Conservation (phyloP, 306 rosid genomes). For the Pyrus pyrifolia region DNA sequence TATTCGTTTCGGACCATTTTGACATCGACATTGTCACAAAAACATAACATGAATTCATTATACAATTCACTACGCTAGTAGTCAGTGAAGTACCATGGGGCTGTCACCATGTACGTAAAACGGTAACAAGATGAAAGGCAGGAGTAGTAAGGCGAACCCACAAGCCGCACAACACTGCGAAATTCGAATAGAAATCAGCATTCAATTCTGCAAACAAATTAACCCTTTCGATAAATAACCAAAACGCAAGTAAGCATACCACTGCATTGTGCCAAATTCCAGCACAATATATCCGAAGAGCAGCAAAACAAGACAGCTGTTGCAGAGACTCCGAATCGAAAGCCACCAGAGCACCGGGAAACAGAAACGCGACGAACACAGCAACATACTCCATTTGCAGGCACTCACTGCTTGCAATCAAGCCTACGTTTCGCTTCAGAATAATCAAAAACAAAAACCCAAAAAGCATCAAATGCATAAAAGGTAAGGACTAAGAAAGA, state of each 20-base stretch:
- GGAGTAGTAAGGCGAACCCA: conserved; percentile 55
- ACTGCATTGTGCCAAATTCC: conserved; percentile 97
- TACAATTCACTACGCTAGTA: neutral
- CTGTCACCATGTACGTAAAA: conserved; percentile 45
- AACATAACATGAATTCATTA: neutral
- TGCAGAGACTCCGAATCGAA: conserved; percentile 53
- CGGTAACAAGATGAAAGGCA: conserved; percentile 74
- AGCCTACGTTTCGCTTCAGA: conserved; percentile 23
- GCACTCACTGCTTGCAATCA: conserved; percentile 71
- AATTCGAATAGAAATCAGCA: conserved; percentile 15
- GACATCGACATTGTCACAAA: neutral
- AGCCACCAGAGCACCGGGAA: conserved; percentile 93
- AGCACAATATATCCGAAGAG: conserved; percentile 78
- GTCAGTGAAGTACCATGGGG: conserved; percentile 51
- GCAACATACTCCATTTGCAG: conserved; percentile 74
- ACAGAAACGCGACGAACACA: conserved; percentile 59
- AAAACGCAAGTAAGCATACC: conserved; percentile 33
- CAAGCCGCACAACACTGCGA: conserved; percentile 74
- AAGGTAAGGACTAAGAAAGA: neutral
- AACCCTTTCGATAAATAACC: neutral
- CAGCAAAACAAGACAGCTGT: conserved; percentile 35
- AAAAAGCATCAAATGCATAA: neutral
- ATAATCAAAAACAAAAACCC: neutral
- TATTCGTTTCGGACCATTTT: neutral
- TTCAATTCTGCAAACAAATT: neutral